Evolutionary conservation across 192 early-diverging fungal genomes (phyloP), one percentile per base, ranked within the genome.

Genomic region (Coemansia sp.): DNA sequence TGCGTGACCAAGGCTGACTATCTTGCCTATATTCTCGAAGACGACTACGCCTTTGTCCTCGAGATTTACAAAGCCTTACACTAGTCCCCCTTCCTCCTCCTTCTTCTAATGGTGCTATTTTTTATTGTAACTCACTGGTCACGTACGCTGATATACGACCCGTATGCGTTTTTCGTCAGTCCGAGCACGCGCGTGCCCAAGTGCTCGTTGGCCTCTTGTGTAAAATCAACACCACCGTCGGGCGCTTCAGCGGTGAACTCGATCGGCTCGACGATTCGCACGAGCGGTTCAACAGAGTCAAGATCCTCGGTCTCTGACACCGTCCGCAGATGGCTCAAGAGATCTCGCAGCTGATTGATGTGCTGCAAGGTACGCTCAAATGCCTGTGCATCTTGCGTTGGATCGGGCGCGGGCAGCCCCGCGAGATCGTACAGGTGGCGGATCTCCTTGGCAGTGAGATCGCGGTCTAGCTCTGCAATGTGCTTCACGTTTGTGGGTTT

Each of bases 321-420:
- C 0, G 45, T 53, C 18, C 56, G 59, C 3, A 76, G 59, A 21
- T 76, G 73, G 41, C 73, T 63, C 34, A 76, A 39, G 42, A 76
- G 68, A 60, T 70, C 60, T 24, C 67, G 59, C 14, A 76, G 73
- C 57, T 62, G 60, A 59, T 76, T 69, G 37, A 70, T 43, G 2
- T 76, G 62, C 33, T 53, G 19, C 27, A 30, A 37, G 1, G 60
- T 43, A 15, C 34, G 58, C 19, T n/a, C 47, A 46, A 53, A 33
- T 7, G 57, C 54, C 8, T 56, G 15, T 22, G 63, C 9, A 2
- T 62, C 17, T 1, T 41, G n/a, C 14, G 19, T 27, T 9, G 59
- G 50, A 22, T 63, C 64, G 3, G 67, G 63, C 52, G 66, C 54
- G 1, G 49, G 37, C 17, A 76, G 67, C 2, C 73, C 73, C 18